Evolutionary conservation across 2,329 filamentous ascomycete species (phyloP), one percentile per base, ranked within the genome.

Genomic region (Botryotinia globosa): DNA sequence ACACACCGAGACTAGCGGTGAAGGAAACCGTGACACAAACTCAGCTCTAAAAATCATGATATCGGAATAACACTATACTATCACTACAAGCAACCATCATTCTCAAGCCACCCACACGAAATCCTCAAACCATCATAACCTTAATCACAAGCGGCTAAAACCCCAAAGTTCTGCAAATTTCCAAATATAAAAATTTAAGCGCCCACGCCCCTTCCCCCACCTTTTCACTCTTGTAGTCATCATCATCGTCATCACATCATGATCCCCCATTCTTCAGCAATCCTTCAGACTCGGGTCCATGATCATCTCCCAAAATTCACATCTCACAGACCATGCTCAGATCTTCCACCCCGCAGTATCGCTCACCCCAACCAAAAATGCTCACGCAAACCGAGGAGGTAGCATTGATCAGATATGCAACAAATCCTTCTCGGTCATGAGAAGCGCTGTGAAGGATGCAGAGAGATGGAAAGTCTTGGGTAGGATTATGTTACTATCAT

Each of bases 281-380:
- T 61, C 34, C 48, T 54, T 54, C 48, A 51, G 25, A 61, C 58
- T 61, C 58, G 58, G 58, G 34, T 61, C 58, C 58, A 61, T 61
- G 22, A 1, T 25, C 22, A 61, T 22, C 32, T 59, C 44, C 22
- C 32, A 25, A 9, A 12, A 25, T 9, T 6, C 22, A 14, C 48
- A 54, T 51, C 48, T 3, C 48, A n/a, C 48, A n/a, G 48, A n/a
- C 25, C 48, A 54, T n/a, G 5, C 25, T 54, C 48, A 54, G 12
- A n/a, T 54, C 48, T 9, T 61, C 34, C 34, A 34, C 14, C 34
- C n/a, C 10, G n/a, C 22, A 34, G 6, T 61, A 25, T 25, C 14
- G 12, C 7, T 18, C 25, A 22, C 4, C 22, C 58, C 39, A 39
- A 61, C 58, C 58, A 4, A 61, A 61, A 25, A 37, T 22, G 25